Base-by-base conservation (phyloP, 345 rosid genomes). In the Murraya paniculata region DNA sequence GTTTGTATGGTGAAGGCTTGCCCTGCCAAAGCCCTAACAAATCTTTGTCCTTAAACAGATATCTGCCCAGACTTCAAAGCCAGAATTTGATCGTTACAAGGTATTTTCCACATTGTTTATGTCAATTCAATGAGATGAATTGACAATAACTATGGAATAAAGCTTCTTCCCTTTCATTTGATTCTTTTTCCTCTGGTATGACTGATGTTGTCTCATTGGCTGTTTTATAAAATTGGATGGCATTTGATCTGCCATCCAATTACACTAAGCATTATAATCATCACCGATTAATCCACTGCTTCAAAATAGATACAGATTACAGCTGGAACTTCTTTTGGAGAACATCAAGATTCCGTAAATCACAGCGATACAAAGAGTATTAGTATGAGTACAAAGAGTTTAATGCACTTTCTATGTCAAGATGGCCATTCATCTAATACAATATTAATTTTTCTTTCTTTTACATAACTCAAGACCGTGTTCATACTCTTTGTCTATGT, bases 241-340 rank as follows among this genome's bases (percentile, higher is more conserved):
- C 39, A 59, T 68, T 68, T 58, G 33, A 31, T 1, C 33, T 31
- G 33, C 33, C 33, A 31, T 31, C 33, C 33, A 3, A 60, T 6
- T 27, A 68, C 53, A 48, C 59, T 36, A 59, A 64, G 22, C 55
- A 56, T n/a, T 31, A 41, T 28, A 74, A 9, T 25, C 41, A 41
- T 72, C 74, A 9, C 6, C 30, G 9, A 28, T 31, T 79, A 62
- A 31, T 41, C 31, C 53, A 33, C 41, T 19, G 18, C 28, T 19
- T 19, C 9, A 39, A 64, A 78, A n/a, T 33, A n/a, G n/a, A 22
- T 24, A 60, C 19, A 19, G 35, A 67, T 87, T 86, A 94, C 24
- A 96, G 88, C 1, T 97, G 99, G 83, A 96, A 96, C 74, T 91
- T 97, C 81, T 90, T 92, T 85, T 91, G 97, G 60, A 96, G 91